Evolutionary conservation across 1,284 basidiomycete genomes (phyloP).

Genomic region (Volvariella volvacea): DNA sequence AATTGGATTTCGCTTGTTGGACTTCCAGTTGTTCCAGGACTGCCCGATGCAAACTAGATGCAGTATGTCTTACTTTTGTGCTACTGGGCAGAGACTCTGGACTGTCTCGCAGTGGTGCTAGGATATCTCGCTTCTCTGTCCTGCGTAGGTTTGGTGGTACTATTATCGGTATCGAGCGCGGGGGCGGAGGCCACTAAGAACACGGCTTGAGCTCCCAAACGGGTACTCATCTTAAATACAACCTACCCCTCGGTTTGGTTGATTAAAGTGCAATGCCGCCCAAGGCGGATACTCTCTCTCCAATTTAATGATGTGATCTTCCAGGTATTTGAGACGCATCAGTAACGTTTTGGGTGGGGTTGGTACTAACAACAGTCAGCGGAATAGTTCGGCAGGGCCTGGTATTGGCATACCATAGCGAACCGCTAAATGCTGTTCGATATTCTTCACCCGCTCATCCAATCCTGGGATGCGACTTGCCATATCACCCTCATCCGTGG

Average conservation of each 20-base stretch:
- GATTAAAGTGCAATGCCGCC: slow-evolving; percentile 78
- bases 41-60: slow-evolving; percentile 65
- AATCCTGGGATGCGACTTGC: slow-evolving; percentile 47
- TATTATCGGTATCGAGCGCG: slow-evolving; percentile 63
- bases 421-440: slow-evolving; percentile 65
- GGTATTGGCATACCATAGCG: slow-evolving; percentile 51
- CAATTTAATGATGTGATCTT: slow-evolving; percentile 66
- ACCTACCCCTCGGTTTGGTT: slow-evolving; percentile 70
- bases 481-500: slow-evolving; percentile 20
- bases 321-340: slow-evolving; percentile 58
- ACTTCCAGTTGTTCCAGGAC: slow-evolving; percentile 71
- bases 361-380: slow-evolving; percentile 48
- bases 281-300: slow-evolving; percentile 78
- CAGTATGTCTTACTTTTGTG: slow-evolving; percentile 27
- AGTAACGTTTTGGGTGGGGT: slow-evolving; percentile 57
- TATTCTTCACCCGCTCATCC: slow-evolving; percentile 52
- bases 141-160: slow-evolving; percentile 56
- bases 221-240: too few relatives aligned
- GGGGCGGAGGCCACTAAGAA: slow-evolving; percentile 71
- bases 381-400: neutral
- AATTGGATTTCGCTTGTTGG: slow-evolving; percentile 61
- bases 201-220: too few relatives aligned
- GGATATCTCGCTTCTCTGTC: slow-evolving; percentile 3
- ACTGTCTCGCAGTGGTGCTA: neutral
- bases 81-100: slow-evolving; percentile 5